Conservation (phyloP, 495 filamentous ascomycete genomes). For the Articulospora tetracladia region DNA sequence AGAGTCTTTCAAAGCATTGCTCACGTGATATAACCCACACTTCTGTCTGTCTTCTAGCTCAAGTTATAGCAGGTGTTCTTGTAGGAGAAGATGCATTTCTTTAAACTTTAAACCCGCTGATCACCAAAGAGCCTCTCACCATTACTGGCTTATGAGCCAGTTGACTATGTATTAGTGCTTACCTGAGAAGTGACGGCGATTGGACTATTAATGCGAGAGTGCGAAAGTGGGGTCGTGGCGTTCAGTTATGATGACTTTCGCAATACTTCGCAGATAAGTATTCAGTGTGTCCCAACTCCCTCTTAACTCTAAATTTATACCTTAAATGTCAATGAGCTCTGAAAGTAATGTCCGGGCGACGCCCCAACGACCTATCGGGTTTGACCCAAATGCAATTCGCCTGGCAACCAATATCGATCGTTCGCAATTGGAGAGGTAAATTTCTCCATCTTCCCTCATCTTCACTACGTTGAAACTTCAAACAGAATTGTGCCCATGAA, state of each 20-base stretch:
- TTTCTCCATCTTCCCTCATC: neutral
- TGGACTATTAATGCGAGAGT: neutral
- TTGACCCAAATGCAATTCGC: neutral
- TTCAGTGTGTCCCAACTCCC: neutral
- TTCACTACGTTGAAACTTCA: neutral
- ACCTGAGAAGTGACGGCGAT: neutral
- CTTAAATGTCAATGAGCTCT: neutral
- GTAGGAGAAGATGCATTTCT: too few relatives aligned
- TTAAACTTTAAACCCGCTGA: too few relatives aligned
- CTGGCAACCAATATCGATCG: neutral
- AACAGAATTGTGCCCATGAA: constrained; percentile 1
- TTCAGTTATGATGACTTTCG: neutral
- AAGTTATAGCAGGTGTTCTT: too few relatives aligned
- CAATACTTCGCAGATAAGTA: neutral
- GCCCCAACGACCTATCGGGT: neutral
- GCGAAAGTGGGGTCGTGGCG: neutral
- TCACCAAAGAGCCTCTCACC: too few relatives aligned
- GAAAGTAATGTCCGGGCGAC: neutral
- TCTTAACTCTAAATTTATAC: neutral
- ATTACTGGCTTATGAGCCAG: too few relatives aligned
- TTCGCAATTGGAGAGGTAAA: neutral
- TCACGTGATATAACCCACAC: too few relatives aligned
- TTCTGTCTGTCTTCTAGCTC: too few relatives aligned
- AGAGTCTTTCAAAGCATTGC: too few relatives aligned
- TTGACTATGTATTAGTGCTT: neutral